Base-by-base conservation (phyloP, 805 yeast species). In the Ogataea paradorogensis region DNA sequence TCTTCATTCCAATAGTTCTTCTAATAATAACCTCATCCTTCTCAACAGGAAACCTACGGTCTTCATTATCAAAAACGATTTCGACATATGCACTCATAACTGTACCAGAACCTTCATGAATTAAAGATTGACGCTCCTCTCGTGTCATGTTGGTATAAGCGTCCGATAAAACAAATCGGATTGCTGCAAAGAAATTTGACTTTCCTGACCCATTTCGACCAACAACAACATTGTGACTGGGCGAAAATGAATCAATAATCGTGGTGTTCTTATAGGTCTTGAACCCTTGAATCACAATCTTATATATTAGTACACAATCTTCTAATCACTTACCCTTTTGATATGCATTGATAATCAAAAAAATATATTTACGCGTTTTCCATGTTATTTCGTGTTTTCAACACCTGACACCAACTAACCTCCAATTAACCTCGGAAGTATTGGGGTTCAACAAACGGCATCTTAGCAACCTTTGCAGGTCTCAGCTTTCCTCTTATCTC, bases 131-230 rank as follows among this genome's bases (percentile, higher is more conserved):
- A 48, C 96, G 73, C 55, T 88, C 95, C 50, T 88, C 95, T 48
- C 91, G 67, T 16, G 82, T 70, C 81, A 90, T 74, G 57, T 87
- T 84, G 3, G 86, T 82, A 59, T 85, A 87, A 24, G 91, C 95
- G 58, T 91, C 97, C 32, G 95, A 82, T 15, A 93, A 62, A 9
- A 89, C 97, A 65, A 90, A 93, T 46, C 97, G 70, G 41, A 91
- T 84, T 9, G 99, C 98, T 11, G 96, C 89, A 61, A 91, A 93
- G 64, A 91, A 84, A 61, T 93, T 91, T 28, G 96, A 86, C 60
- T 93, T 91, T 7, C 99, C 99, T 7, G 96, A 85, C n/a, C 97
- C 97, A 63, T 90, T 90, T 35, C 95, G 68, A 2, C 97, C 97
- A 23, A 90, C 88, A 11, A 84, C 80, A 15, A 91, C 95, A 63